Conservation (phyloP, 1,139 yeast genomes). For the Lodderomyces pseudojiufengensis region DNA sequence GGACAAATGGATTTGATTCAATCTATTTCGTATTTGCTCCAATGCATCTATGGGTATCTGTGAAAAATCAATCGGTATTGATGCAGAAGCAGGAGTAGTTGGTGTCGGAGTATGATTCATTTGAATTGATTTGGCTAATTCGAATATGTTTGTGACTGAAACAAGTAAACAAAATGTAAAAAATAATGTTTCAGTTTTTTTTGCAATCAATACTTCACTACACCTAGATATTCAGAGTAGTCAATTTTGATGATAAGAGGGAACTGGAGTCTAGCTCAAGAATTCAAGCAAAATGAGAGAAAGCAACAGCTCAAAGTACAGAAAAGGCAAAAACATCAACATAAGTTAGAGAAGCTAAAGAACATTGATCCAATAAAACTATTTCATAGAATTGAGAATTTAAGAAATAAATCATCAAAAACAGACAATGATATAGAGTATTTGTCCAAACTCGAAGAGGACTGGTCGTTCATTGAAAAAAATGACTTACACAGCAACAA, state of each 20-base stretch:
- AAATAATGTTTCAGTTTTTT: not conserved
- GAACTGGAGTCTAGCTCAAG: slow-evolving; percentile 42
- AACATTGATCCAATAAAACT: slow-evolving; percentile 33
- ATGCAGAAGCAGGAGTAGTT: slow-evolving; percentile 6
- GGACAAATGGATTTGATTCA: slow-evolving; percentile 45
- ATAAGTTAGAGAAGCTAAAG: slow-evolving; percentile 24
- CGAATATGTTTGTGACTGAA: too few species aligned
- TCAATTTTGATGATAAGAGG: slow-evolving; percentile 37
- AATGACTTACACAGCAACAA: slow-evolving; percentile 32
- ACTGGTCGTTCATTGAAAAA: slow-evolving; percentile 39
- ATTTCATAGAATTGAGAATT: slow-evolving; percentile 26
- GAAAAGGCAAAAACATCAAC: slow-evolving; percentile 35
- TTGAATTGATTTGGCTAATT: too few species aligned
- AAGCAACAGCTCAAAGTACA: slow-evolving; percentile 37
- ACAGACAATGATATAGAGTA: slow-evolving; percentile 22
- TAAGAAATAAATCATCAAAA: slow-evolving; percentile 17
- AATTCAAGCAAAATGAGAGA: slow-evolving; percentile 36
- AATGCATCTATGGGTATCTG: slow-evolving; percentile 38
- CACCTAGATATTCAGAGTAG: not conserved
- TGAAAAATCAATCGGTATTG: slow-evolving; percentile 18
- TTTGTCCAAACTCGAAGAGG: slow-evolving; percentile 28
- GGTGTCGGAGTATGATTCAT: slow-evolving; percentile 15
- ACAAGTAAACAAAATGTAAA: too few species aligned
- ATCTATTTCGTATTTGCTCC: slow-evolving; percentile 40
- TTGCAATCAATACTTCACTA: too few species aligned